These are phyloP conservation scores for Turritis glabra DNA, from an alignment of 345 rosid species.

Conservation along the genomic window DNA sequence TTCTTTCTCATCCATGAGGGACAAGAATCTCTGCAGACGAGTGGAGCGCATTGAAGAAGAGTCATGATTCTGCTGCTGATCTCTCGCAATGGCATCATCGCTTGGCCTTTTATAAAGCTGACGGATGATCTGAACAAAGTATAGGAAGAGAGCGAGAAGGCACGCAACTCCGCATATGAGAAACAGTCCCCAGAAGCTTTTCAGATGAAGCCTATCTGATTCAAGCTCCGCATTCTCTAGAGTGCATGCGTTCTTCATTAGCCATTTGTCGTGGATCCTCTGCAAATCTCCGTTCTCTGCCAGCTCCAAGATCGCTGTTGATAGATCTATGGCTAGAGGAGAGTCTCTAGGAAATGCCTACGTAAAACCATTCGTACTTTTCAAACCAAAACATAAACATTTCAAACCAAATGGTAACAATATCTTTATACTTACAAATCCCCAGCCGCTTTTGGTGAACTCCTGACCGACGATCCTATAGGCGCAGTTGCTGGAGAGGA, in stretches of 20 bases:
- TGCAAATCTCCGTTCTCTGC: slow-evolving; percentile 94
- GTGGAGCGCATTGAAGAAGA: slow-evolving; percentile 41
- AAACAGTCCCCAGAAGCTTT: slow-evolving; percentile 89
- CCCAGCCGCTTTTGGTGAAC: slow-evolving; percentile 95
- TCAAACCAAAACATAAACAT: not conserved
- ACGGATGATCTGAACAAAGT: slow-evolving; percentile 58
- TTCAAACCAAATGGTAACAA: not conserved
- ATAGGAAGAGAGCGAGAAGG: slow-evolving; percentile 60
- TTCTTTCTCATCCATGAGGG: slow-evolving; percentile 80
- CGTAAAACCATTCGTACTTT: not conserved
- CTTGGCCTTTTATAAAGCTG: slow-evolving; percentile 33
- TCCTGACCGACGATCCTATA: slow-evolving; percentile 77
- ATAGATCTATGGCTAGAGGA: slow-evolving; percentile 78
- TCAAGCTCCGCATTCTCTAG: slow-evolving; percentile 66
- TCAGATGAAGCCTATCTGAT: slow-evolving; percentile 70
- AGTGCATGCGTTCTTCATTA: slow-evolving; percentile 63
- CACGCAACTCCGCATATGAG: slow-evolving; percentile 82
- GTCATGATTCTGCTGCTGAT: slow-evolving; percentile 4
- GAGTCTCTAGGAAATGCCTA: slow-evolving; percentile 97
- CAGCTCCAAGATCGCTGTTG: slow-evolving; percentile 77
- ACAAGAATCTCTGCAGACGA: slow-evolving; percentile 56
- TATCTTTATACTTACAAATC: slow-evolving; percentile 51
- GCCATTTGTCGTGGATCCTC: slow-evolving; percentile 96
- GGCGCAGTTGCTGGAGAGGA: slow-evolving; percentile 75
- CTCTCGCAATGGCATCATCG: slow-evolving; percentile 42